These are phyloP conservation scores for Ustilago cynodontis DNA, from an alignment of 1,284 basidiomycete genomes.

Conservation along the genomic window DNA sequence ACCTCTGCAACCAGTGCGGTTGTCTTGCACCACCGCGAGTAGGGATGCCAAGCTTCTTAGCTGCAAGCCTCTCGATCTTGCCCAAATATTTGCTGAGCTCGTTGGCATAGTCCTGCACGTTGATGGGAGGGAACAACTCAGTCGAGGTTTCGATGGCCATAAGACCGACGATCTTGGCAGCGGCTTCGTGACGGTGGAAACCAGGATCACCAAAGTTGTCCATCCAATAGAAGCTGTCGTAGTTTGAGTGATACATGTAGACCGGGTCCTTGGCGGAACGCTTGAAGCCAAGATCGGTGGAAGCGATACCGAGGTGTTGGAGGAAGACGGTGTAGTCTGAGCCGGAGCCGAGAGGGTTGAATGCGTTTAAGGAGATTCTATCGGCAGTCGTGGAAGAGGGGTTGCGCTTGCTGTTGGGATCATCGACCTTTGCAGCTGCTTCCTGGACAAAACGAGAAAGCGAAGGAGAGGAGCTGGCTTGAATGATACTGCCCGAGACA, in stretches of 20 bases:
- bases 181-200: constrained; percentile 79
- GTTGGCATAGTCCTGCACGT: constrained; percentile 75
- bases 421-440: constrained; percentile 76
- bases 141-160: constrained; percentile 76
- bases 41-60: constrained; percentile 26
- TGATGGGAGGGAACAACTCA: constrained; percentile 77
- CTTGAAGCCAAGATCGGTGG: constrained; percentile 68
- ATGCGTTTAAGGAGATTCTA: constrained; percentile 32
- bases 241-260: constrained; percentile 77
- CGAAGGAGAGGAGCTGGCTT: constrained; percentile 77
- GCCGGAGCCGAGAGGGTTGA: constrained; percentile 72
- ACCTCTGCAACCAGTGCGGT: constrained; percentile 25
- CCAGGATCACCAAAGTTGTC: constrained; percentile 81
- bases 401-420: constrained; percentile 35
- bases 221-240: constrained; percentile 82
- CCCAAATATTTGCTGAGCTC: constrained; percentile 53
- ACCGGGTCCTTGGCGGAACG: constrained; percentile 55
- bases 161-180: constrained; percentile 74
- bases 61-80: constrained; percentile 40
- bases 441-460: constrained; percentile 80
- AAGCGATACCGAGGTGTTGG: constrained; percentile 72
- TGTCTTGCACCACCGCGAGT: constrained; percentile 1
- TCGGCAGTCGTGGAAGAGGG: background rate
- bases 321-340: constrained; percentile 82
- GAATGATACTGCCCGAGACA: constrained; percentile 78